A percentile compares a stretch with the other conserved stretches of the same genome.
These are phyloP conservation scores for Acacia pycnantha DNA, from an alignment of 331 rosid genomes.

Conservation along the genomic window DNA sequence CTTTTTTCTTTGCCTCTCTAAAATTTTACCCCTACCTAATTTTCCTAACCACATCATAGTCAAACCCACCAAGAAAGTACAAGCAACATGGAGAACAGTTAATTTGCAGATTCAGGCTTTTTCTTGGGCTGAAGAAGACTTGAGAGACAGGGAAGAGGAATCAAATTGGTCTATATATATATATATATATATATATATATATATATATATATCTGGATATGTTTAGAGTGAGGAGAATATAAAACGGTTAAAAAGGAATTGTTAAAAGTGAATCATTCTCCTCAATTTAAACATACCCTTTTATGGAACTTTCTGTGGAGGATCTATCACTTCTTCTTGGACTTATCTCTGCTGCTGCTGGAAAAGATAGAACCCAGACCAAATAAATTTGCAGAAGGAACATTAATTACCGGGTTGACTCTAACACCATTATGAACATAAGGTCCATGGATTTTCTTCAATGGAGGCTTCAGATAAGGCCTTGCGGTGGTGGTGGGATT, in stretches of 20 bases:
- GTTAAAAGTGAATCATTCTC: neutral
- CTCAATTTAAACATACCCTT: neutral
- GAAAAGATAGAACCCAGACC: conserved; percentile 79
- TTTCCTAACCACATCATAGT: conserved; percentile 29
- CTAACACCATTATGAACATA: conserved; percentile 45
- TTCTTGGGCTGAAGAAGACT: neutral
- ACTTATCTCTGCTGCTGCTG: conserved; percentile 53
- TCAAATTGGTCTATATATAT: neutral
- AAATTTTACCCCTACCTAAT: conserved; percentile 29
- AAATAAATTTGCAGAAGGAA: conserved; percentile 66
- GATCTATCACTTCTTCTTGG: conserved; percentile 55
- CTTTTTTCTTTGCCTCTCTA: conserved; percentile 20
- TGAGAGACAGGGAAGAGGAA: neutral
- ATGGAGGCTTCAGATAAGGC: conserved; percentile 70
- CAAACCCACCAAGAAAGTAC: conserved; percentile 8
- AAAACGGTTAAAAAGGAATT: neutral
- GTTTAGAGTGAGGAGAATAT: neutral
- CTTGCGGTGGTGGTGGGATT: conserved; percentile 1
- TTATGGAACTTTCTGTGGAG: neutral
- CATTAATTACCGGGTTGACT: conserved; percentile 69
- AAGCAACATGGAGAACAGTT: conserved; percentile 19
- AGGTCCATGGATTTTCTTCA: conserved; percentile 63
- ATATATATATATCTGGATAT: neutral
- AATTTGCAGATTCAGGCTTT: conserved; percentile 20
- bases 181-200: neutral